Percentiles rank a stretch among this genome's conserved stretches.
phyloP scores from a whole-genome alignment of 2,329 filamentous ascomycete species.

The Emergomyces pasteurianus region DNA sequence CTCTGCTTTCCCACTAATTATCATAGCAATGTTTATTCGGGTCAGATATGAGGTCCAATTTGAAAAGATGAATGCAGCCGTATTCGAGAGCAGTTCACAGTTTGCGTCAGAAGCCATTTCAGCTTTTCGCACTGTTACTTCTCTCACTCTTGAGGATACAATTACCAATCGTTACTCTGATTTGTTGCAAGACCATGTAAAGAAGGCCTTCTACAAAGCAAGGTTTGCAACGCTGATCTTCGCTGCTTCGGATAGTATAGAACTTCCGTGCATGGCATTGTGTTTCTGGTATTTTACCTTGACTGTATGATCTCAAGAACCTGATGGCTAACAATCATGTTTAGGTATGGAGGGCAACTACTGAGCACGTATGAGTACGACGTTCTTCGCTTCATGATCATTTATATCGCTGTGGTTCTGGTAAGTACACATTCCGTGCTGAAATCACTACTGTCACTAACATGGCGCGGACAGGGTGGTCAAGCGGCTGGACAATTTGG shows the following conservation, averaged over 20 bases:
- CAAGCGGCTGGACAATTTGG: slow-evolving; percentile 57
- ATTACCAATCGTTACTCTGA: slow-evolving; percentile 51
- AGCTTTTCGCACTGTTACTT: slow-evolving; percentile 60
- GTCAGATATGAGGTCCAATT: slow-evolving; percentile 56
- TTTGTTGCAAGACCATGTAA: slow-evolving; percentile 49
- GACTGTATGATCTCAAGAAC: background rate
- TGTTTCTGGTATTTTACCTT: slow-evolving; percentile 40
- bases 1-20: slow-evolving; percentile 42
- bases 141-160: slow-evolving; percentile 56
- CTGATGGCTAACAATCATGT: slow-evolving; percentile 13
- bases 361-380: slow-evolving; percentile 40
- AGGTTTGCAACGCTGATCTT: slow-evolving; percentile 53
- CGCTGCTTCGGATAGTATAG: slow-evolving; percentile 56
- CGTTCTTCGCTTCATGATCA: slow-evolving; percentile 40
- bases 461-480: slow-evolving; percentile 37
- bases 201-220: slow-evolving; percentile 48
- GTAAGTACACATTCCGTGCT: slow-evolving; percentile 1
- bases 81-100: slow-evolving; percentile 60
- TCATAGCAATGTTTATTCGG: slow-evolving; percentile 39
- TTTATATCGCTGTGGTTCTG: slow-evolving; percentile 53
- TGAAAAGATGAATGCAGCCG: slow-evolving; percentile 53
- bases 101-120: slow-evolving; percentile 64
- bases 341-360: slow-evolving; percentile 54
- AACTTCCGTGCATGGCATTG: slow-evolving; percentile 51
- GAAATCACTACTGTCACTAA: background rate